Percentiles rank a stretch among this genome's conserved stretches.
phyloP scores from a whole-genome alignment of 768 basidiomycete species.

The Pulveroboletus sp. region DNA sequence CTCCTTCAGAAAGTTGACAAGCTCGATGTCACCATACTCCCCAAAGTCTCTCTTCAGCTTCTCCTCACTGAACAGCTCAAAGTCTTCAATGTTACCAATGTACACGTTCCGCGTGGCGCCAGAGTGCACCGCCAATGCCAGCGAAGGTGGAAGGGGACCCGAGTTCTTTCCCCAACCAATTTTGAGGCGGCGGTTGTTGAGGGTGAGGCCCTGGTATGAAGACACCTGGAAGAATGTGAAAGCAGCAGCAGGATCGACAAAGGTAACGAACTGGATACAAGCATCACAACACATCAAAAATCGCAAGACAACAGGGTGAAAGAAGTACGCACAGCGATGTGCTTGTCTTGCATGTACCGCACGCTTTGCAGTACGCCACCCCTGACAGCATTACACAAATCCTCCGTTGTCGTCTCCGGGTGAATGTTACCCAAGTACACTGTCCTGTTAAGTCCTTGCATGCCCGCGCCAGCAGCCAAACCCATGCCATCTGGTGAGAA shows the following conservation, averaged over 20 bases:
- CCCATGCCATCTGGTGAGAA: constrained; percentile 44
- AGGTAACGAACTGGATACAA: constrained; percentile 78
- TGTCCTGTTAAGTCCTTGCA: constrained; percentile 77
- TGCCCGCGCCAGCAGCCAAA: constrained; percentile 28
- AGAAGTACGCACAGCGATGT: constrained; percentile 73
- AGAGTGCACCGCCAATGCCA: constrained; percentile 84
- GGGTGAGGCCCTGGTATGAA: constrained; percentile 79
- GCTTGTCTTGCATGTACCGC: constrained; percentile 94
- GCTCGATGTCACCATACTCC: constrained; percentile 94
- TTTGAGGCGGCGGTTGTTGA: constrained; percentile 93
- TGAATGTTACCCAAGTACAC: constrained; percentile 97
- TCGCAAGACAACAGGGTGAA: neutral
- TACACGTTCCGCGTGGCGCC: constrained; percentile 98
- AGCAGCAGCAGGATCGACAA: constrained; percentile 90
- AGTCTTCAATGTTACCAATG: constrained; percentile 93
- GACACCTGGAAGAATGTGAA: constrained; percentile 94
- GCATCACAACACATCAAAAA: neutral
- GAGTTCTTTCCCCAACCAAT: constrained; percentile 98
- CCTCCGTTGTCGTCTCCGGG: constrained; percentile 91
- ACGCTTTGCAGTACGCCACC: constrained; percentile 97
- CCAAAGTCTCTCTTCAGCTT: constrained; percentile 90
- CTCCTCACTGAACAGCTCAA: constrained; percentile 87
- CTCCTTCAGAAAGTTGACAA: constrained; percentile 92
- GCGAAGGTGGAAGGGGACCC: constrained; percentile 76
- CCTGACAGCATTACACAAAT: constrained; percentile 92